Evolutionary conservation across 257 asterid genomes (phyloP), one percentile per base, ranked within the genome.

Genomic region (Cynanchum wilfordii): DNA sequence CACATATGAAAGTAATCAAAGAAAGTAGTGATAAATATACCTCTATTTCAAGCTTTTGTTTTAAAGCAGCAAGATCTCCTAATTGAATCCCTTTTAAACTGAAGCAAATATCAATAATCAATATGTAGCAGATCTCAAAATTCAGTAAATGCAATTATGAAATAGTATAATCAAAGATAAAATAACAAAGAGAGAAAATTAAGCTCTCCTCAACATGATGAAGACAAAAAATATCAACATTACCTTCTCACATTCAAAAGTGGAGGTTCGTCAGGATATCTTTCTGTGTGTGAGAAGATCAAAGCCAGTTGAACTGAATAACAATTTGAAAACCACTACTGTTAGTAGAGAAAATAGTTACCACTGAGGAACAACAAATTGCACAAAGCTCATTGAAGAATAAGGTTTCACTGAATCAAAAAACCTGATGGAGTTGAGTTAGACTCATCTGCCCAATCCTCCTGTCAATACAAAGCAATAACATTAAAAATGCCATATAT

Each of bases 181-280:
- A 15, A 9, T 20, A 76, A 44, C 29, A 33, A n/a, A 49, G 9
- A 77, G 72, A 22, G 22, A 58, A 30, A 63, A 22, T 16, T 52
- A 11, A 20, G 33, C 29, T 10, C 29, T 44, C 54, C 33, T 33
- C 44, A 17, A 71, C 16, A 33, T 52, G 62, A 58, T 76, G 25
- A 24, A 9, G 20, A 45, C 25, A 58, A 73, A 58, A 76, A 30
- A 58, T 42, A 29, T 56, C 54, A 11, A 70, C 69, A 52, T 54
- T 76, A 92, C 99, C 96, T 92, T 80, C 70, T 82, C 74, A 89
- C 73, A 70, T 25, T 72, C 87, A 95, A 78, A 79, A 92, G 97
- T 25, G 98, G 98, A 70, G 97, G 96, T 80, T 90, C 98, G 76
- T 92, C 98, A 0, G 99, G 99, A 77, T 95, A 92, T 15, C 82